Evolutionary conservation across 176 grass and related monocot species (phyloP), one percentile per base, ranked within the genome.

Genomic region (Zoysia pacifica): DNA sequence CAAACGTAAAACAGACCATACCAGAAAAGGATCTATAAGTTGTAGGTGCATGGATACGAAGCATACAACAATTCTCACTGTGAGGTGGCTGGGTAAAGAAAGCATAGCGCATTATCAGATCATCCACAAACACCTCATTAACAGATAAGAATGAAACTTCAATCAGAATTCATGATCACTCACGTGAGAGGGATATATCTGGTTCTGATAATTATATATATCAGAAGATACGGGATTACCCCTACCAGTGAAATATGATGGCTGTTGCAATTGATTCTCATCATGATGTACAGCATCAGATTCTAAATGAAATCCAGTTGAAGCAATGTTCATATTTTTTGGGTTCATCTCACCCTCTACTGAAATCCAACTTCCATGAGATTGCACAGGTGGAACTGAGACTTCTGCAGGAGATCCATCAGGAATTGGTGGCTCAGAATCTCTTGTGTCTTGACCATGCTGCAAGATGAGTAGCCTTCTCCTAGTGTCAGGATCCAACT

Each of bases 391-490:
- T 40, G 75, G 78, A 75, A 87, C 86, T 81, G 91, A 82, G 15
- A 75, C 78, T 80, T 88, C 75, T 67, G 68, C 50, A 78, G 82
- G 69, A 55, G 90, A 48, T 47, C 62, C 67, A 28, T 39, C 85
- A 45, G 86, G 74, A 82, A 83, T 49, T 35, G 79, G 65, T 48
- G 81, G 83, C 54, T 84, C 53, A 82, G 84, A 54, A 77, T 97
- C 91, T 85, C 86, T 87, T 52, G 79, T 88, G 75, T 97, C 91
- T 85, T 97, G 94, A 83, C 94, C 94, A 87, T 97, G 89, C 74
- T 97, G 94, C 73, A 97, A 91, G 73, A 97, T 97, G 62, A 97
- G 88, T 78, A 97, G 86, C 62, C 94, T 87, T 86, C 94, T 97
- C 80, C 91, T 89, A 19, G 87, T 94, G 76, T 97, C 87, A 68